phyloP scores from a whole-genome alignment of 129 eudicot genomes.

The Rutidosis leptorrhynchoides region DNA sequence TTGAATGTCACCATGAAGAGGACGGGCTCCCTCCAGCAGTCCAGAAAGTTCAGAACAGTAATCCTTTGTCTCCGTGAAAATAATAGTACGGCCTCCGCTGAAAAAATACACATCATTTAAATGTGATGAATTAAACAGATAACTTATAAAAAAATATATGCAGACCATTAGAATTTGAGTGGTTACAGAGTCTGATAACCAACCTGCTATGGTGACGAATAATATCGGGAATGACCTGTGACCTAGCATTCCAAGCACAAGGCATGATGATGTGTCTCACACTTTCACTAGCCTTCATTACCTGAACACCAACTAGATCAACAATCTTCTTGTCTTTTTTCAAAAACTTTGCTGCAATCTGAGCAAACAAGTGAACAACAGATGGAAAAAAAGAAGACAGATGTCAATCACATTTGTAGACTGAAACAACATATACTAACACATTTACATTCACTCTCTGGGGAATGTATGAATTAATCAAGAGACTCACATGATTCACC shows the following conservation, averaged over 20 bases:
- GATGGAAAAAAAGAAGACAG: neutral
- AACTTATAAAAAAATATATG: neutral
- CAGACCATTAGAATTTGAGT: neutral
- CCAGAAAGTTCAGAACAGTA: slow-evolving; percentile 89
- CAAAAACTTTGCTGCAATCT: slow-evolving; percentile 79
- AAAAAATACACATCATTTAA: slow-evolving; percentile 7
- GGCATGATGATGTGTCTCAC: slow-evolving; percentile 84
- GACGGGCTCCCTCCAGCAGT: slow-evolving; percentile 82
- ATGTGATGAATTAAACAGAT: neutral
- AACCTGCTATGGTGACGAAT: slow-evolving; percentile 90
- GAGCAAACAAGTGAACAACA: neutral
- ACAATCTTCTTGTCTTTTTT: slow-evolving; percentile 75
- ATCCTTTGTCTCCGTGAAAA: slow-evolving; percentile 91
- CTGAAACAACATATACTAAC: neutral
- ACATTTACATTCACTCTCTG: neutral
- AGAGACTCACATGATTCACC: slow-evolving; percentile 75
- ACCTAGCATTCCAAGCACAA: slow-evolving; percentile 73
- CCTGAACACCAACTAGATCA: slow-evolving; percentile 74
- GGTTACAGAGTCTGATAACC: slow-evolving; percentile 1
- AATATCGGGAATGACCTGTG: slow-evolving; percentile 94
- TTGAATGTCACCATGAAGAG: slow-evolving; percentile 95
- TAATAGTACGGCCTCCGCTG: slow-evolving; percentile 95
- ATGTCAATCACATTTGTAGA: neutral
- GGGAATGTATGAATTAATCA: neutral
- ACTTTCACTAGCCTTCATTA: slow-evolving; percentile 77